These are phyloP conservation scores for Castanospermum australe DNA, from an alignment of 306 rosid genomes.

Conservation along the genomic window DNA sequence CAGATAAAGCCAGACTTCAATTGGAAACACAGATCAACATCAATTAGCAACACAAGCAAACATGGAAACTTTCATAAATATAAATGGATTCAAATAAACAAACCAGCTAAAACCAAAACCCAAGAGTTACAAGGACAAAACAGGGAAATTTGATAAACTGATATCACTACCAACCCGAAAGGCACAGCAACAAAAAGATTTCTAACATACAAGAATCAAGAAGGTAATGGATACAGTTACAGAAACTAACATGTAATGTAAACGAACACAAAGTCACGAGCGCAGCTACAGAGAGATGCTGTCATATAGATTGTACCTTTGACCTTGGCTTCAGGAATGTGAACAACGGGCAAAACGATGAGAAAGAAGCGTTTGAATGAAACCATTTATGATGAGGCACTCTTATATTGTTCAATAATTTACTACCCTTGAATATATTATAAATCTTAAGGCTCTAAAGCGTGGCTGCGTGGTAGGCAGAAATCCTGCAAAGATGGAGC, in stretches of 20 bases:
- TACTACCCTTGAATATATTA: too few species aligned
- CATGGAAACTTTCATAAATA: not conserved
- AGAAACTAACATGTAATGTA: not conserved
- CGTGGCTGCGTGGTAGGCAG: not conserved
- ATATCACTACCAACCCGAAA: too few species aligned
- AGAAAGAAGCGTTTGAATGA: constrained; percentile 1
- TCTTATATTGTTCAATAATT: not conserved
- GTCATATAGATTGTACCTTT: not conserved
- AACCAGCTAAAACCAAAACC: not conserved
- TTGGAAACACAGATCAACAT: not conserved
- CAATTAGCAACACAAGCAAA: not conserved
- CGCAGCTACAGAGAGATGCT: not conserved
- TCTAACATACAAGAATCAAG: not conserved
- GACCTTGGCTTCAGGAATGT: not conserved
- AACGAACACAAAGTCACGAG: not conserved
- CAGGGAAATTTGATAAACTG: not conserved
- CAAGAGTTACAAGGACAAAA: not conserved
- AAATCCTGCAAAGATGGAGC: not conserved
- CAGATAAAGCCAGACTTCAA: not conserved
- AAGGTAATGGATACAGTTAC: not conserved
- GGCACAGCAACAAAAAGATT: too few species aligned
- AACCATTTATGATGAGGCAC: not conserved
- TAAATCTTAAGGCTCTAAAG: not conserved
- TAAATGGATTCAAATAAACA: not conserved
- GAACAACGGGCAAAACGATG: not conserved